Evolutionary conservation across 169 alveolate species (phyloP), one percentile per base, ranked within the genome.

Genomic region (Besnoitia besnoiti): DNA sequence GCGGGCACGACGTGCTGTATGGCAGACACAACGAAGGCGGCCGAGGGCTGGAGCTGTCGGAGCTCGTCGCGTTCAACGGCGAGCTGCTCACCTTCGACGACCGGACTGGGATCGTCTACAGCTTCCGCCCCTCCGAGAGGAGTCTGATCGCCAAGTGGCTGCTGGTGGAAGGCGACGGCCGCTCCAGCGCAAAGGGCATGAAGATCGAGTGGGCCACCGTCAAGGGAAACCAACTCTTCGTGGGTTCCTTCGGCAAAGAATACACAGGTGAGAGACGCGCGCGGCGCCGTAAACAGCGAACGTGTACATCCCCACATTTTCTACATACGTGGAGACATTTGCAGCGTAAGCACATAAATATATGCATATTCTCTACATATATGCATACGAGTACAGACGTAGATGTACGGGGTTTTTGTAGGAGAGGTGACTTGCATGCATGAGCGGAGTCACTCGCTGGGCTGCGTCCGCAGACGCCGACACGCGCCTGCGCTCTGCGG

Each of bases 91-190:
- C 95, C 2, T 92, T 90, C 14, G 96, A 94, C 40, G 96, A 94
- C 84, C 95, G 96, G n/a, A 94, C 96, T 21, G 96, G 96, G 5
- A 94, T 94, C 33, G 90, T 94, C 61, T 94, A 93, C 90, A 92
- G 93, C 59, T 93, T 61, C 51, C 7, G 24, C 67, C 24, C 3
- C 4, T 0, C 4, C 12, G 27, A 55, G 30, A 55, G 24, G 7
- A 21, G 27, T n/a, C 67, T 55, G 5, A n/a, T 16, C 39, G 96
- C 96, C 59, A 55, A 93, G 79, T 93, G 89, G 90, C 51, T 94
- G 30, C 44, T 94, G 37, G 82, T 95, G 3, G 96, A 94, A 40
- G 96, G 96, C 12, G 95, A 93, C 42, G 96, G 96, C 35, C 61
- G 1, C 12, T 55, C n/a, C 62, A 85, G 67, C 76, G 76, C 73